Evolutionary conservation across 148 eudicot species (phyloP).

Genomic region (Nyssa sinensis): DNA sequence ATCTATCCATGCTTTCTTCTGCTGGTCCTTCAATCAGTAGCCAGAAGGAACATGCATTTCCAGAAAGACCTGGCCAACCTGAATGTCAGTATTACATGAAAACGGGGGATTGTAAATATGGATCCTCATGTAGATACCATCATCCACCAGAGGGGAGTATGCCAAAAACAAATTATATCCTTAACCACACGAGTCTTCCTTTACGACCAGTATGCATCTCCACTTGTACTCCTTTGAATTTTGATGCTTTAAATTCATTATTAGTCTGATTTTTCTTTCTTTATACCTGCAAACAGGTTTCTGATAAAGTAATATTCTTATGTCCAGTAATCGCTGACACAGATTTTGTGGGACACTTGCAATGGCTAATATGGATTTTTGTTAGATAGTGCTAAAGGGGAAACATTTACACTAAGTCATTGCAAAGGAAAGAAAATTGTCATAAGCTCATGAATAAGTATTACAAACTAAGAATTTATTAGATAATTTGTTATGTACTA

Average conservation of each 20-base stretch:
- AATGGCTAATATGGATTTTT: not conserved
- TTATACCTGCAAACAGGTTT: not conserved
- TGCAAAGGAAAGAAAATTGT: too few relatives aligned
- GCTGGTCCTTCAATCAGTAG: slow-evolving; percentile 55
- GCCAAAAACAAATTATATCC: slow-evolving; percentile 41
- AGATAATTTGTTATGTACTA: too few relatives aligned
- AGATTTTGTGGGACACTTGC: not conserved
- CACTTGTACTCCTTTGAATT: not conserved
- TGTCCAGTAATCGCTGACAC: too few relatives aligned
- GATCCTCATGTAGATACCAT: slow-evolving; percentile 85
- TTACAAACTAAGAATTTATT: too few relatives aligned
- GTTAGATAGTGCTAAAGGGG: too few relatives aligned
- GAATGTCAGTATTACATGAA: slow-evolving; percentile 89
- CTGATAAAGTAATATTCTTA: too few relatives aligned
- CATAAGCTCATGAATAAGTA: too few relatives aligned
- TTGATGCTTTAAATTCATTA: not conserved
- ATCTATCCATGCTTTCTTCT: slow-evolving; percentile 47
- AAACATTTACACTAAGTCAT: too few relatives aligned
- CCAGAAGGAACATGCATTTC: slow-evolving; percentile 62
- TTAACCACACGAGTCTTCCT: slow-evolving; percentile 89
- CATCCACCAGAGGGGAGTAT: slow-evolving; percentile 76
- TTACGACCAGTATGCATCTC: slow-evolving; percentile 72
- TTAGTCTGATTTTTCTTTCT: not conserved
- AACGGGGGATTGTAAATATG: slow-evolving; percentile 93
- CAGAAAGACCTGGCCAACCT: slow-evolving; percentile 92